Evolutionary conservation across 495 filamentous ascomycete species (phyloP).

Genomic region (Hyaloscypha hepaticicola): DNA sequence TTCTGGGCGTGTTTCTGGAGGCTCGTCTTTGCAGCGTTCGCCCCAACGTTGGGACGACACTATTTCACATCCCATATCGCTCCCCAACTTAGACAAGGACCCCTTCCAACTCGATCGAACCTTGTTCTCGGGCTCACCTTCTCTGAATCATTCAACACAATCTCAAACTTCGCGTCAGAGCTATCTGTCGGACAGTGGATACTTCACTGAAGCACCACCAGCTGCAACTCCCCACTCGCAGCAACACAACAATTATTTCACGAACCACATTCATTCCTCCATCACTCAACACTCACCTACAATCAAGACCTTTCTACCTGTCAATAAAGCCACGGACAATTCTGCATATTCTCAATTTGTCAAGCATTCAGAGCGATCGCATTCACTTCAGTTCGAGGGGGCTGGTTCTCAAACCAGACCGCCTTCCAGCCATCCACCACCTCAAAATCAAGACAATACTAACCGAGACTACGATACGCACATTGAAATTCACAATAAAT

Average conservation of each 20-base stretch:
- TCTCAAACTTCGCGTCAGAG: neutral
- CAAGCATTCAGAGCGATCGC: neutral
- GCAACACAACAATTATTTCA: neutral
- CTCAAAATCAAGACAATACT: neutral
- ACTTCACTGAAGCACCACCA: neutral
- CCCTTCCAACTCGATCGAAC: conserved; percentile 6
- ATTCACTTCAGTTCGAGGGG: neutral
- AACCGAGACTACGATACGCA: neutral
- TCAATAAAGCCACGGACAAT: conserved; percentile 19
- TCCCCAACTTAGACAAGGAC: conserved; percentile 4
- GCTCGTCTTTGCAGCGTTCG: neutral
- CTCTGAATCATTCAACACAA: neutral
- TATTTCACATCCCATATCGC: neutral
- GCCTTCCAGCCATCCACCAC: neutral
- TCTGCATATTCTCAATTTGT: neutral
- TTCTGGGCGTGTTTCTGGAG: conserved; percentile 2
- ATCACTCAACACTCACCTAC: neutral
- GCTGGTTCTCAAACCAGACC: neutral
- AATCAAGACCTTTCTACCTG: conserved; percentile 25
- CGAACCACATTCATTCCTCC: neutral
- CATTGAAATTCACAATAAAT: neutral
- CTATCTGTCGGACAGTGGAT: conserved; percentile 1
- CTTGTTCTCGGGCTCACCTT: neutral
- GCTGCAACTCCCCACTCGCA: neutral
- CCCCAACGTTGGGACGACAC: neutral